A percentile compares a stretch with the other conserved stretches of the same genome.
These are phyloP conservation scores for Lachancea thermotolerans DNA, from an alignment of 805 yeast species.

Conservation along the genomic window DNA sequence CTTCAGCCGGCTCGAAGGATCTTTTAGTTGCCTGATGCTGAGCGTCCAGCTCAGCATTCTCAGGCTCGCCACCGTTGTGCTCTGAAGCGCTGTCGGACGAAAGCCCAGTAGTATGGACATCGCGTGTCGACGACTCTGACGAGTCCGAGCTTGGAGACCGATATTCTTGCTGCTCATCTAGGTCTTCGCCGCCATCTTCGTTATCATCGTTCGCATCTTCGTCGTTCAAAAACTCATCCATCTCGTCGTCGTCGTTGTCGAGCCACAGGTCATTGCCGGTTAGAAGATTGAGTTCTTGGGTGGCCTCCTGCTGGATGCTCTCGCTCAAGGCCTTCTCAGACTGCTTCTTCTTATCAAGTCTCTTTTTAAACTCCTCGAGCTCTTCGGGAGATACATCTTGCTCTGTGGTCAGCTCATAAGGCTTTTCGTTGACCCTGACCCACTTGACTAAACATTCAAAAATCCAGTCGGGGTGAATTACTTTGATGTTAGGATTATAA, in stretches of 20 bases:
- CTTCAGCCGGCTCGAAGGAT: background rate
- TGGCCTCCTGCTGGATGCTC: conserved; percentile 16
- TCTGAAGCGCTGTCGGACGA: no score
- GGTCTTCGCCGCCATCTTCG: conserved; percentile 6
- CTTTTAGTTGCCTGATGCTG: background rate
- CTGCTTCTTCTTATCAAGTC: conserved; percentile 31
- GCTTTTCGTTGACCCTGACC: conserved; percentile 59
- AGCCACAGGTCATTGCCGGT: conserved; percentile 31
- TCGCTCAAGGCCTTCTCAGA: conserved; percentile 26
- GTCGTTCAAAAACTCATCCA: conserved; percentile 27
- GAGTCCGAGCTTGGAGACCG: no score
- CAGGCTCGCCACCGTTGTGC: no score
- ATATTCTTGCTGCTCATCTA: no score
- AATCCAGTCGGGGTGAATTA: conserved; percentile 92
- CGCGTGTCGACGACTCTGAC: no score
- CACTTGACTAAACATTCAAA: conserved; percentile 79
- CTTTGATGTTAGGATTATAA: conserved; percentile 51
- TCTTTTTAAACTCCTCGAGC: conserved; percentile 27
- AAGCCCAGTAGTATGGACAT: no score
- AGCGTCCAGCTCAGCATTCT: no score
- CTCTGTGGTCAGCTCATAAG: conserved; percentile 48
- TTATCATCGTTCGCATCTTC: conserved; percentile 16
- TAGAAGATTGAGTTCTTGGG: conserved; percentile 18
- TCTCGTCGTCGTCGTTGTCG: conserved; percentile 29
- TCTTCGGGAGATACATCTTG: conserved; percentile 42